Base-by-base conservation (phyloP, 2,329 filamentous ascomycete genomes). In the Diatrype stigma region DNA sequence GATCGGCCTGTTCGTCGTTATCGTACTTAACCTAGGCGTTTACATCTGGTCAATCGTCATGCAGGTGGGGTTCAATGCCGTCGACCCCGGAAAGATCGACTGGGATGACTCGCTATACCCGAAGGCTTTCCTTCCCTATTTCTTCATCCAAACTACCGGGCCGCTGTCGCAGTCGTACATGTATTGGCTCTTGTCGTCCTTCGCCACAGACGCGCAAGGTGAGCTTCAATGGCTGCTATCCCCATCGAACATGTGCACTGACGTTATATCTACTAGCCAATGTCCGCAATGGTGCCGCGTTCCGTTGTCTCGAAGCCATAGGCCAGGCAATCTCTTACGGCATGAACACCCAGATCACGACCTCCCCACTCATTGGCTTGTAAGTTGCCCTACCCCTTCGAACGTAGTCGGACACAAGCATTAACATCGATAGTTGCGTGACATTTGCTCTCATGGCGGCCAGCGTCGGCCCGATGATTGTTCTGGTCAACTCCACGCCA, bases 11-110 rank as follows among this genome's bases (percentile, higher is more conserved):
- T 71, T 70, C 52, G 70, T 65, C 3, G 73, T 77, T 5, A 68
- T 74, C 2, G 60, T 72, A n/a, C 67, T 74, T 6, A 77, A 76
- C 42, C 54, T 72, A 4, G 74, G 70, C n/a, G 74, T 75, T 1
- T 77, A 77, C 47, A 72, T 76, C 52, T 77, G 74, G 74, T 75
- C 73, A 1, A 75, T 76, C 47, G 63, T 74, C 19, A 76, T 77
- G 69, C 72, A 77, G 54, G 62, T 61, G 8, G 61, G 59, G 19
- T 77, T 77, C 55, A 67, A 72, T 32, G 52, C 38, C 30, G 47
- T 64, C 2, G 56, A 66, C 42, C 74, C 74, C 0, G 73, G 72
- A 2, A 63, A 70, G 12, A 75, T 77, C 22, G 74, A 76, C 49
- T 77, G 73, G 74, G 67, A 73, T 17, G 71, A 75, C 5, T 51